Conservation (phyloP, 108 stramenopile genomes). For the Fragilaria radians region DNA sequence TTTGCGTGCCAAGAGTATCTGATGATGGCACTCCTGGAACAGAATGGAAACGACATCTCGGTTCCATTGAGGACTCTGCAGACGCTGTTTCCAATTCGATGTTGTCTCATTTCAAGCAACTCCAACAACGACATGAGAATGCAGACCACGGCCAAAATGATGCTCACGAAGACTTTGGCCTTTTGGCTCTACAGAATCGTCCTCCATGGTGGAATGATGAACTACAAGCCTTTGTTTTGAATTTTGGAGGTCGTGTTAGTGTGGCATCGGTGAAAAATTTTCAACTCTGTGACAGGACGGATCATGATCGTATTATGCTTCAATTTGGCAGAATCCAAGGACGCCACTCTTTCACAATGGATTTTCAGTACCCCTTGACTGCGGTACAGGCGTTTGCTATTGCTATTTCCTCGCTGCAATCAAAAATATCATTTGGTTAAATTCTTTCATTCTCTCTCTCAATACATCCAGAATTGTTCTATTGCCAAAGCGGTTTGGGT, state of each 20-base stretch:
- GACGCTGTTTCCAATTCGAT: constrained; percentile 32
- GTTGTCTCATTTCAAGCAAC: constrained; percentile 58
- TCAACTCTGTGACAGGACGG: constrained; percentile 71
- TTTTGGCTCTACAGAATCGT: constrained; percentile 72
- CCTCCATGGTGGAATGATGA: constrained; percentile 89
- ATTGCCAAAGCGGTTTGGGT: no score
- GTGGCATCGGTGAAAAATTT: constrained; percentile 88
- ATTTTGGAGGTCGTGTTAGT: constrained; percentile 84
- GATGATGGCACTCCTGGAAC: constrained; percentile 32
- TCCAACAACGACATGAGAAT: constrained; percentile 37
- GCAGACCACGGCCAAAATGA: constrained; percentile 11
- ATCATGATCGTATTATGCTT: constrained; percentile 76
- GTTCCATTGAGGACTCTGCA: constrained; percentile 6
- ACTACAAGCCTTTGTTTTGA: constrained; percentile 80
- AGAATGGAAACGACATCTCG: constrained; percentile 39
- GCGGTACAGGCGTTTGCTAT: constrained; percentile 87
- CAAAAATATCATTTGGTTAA: constrained; percentile 80
- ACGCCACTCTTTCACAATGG: constrained; percentile 84
- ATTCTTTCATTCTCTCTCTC: no score
- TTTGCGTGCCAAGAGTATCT: constrained; percentile 71
- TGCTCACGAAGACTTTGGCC: constrained; percentile 42
- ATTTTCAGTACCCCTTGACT: constrained; percentile 79
- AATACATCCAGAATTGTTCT: no score
- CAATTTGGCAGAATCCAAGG: constrained; percentile 88
- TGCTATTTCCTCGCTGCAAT: constrained; percentile 82